These are phyloP conservation scores for Carex pumila DNA, from an alignment of 176 grass and related monocot species.

Conservation along the genomic window DNA sequence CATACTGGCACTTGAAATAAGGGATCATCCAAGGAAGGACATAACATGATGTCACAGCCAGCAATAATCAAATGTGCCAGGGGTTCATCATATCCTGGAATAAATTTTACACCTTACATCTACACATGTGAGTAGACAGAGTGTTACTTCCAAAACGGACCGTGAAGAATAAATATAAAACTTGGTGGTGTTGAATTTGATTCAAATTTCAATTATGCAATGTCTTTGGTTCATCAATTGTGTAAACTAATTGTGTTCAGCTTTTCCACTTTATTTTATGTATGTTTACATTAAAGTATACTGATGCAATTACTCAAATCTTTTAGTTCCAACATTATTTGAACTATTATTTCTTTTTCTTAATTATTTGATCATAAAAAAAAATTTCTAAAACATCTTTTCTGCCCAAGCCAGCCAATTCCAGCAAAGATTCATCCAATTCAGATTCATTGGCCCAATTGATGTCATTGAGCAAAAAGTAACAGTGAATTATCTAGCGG, in stretches of 20 bases:
- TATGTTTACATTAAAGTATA: background rate
- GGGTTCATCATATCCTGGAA: constrained; percentile 34
- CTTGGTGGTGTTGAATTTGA: background rate
- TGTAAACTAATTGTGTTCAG: background rate
- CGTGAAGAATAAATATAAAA: background rate
- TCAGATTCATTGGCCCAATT: background rate
- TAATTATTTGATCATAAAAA: background rate
- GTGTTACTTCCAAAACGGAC: background rate
- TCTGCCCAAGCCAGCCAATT: background rate
- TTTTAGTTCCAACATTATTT: background rate
- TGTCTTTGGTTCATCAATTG: background rate
- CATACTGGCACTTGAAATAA: constrained; percentile 39
- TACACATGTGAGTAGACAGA: background rate
- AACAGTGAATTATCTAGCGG: background rate
- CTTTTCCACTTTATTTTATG: background rate
- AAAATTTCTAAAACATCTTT: background rate
- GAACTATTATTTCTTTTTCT: background rate
- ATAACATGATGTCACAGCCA: constrained; percentile 49
- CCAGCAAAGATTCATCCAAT: background rate
- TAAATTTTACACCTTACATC: constrained; percentile 19
- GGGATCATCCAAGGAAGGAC: constrained; percentile 46
- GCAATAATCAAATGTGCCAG: constrained; percentile 50
- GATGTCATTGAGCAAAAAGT: background rate
- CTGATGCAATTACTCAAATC: background rate
- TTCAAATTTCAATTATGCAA: background rate